Conservation (phyloP, 805 yeast species). For the Monosporozyma servazzii region DNA sequence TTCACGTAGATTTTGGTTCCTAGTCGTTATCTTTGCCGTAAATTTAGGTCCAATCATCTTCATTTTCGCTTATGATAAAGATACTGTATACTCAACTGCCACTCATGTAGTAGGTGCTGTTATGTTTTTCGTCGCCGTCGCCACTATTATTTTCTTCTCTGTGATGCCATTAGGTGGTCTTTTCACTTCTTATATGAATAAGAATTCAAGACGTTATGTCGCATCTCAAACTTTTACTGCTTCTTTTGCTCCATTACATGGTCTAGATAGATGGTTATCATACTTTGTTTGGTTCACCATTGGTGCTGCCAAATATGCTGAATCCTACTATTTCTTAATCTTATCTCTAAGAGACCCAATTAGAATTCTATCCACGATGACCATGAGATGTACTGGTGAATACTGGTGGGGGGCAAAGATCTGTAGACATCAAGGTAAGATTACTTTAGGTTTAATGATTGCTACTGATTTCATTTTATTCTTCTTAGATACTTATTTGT, state of each 20-base stretch:
- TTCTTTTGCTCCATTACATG: slow-evolving; percentile 67
- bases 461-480: slow-evolving; percentile 88
- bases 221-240: slow-evolving; percentile 96
- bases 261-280: slow-evolving; percentile 94
- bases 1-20: slow-evolving; percentile 74
- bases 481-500: slow-evolving; percentile 97
- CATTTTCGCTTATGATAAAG: slow-evolving; percentile 72
- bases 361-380: slow-evolving; percentile 72
- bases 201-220: slow-evolving; percentile 75
- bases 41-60: slow-evolving; percentile 84
- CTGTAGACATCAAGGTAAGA: slow-evolving; percentile 80
- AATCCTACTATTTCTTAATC: slow-evolving; percentile 88
- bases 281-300: slow-evolving; percentile 84
- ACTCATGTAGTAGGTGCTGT: slow-evolving; percentile 77
- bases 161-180: slow-evolving; percentile 95
- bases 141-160: slow-evolving; percentile 76
- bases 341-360: slow-evolving; percentile 90
- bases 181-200: slow-evolving; percentile 86
- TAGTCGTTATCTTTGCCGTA: slow-evolving; percentile 52
- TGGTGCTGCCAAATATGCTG: slow-evolving; percentile 79
- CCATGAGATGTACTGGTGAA: slow-evolving; percentile 95
- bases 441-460: slow-evolving; percentile 86
- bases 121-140: slow-evolving; percentile 80
- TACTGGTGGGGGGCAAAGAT: slow-evolving; percentile 67
- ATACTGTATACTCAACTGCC: slow-evolving; percentile 54